phyloP scores from a whole-genome alignment of 2,329 filamentous ascomycete genomes.

The Monilinia laxa region DNA sequence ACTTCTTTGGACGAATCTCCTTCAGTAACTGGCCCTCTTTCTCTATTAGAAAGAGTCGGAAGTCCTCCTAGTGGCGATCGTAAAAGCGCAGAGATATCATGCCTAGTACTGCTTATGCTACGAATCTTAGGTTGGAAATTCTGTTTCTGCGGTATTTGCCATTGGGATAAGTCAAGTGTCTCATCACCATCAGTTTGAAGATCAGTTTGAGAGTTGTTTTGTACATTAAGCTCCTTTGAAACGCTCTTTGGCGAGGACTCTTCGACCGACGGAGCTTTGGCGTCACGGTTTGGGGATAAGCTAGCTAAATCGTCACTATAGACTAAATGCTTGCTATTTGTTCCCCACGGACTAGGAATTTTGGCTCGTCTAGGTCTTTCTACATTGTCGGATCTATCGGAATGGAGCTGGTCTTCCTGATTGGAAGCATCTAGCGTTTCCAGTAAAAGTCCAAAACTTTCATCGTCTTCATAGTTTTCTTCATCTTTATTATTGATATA shows the following conservation, averaged over 20 bases:
- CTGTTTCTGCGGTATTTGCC: conserved; percentile 38
- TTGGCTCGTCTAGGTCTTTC: conserved; percentile 38
- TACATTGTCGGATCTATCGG: conserved; percentile 27
- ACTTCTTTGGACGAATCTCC: neutral
- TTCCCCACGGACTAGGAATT: conserved; percentile 39
- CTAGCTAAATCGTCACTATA: conserved; percentile 39
- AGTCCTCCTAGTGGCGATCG: conserved; percentile 33
- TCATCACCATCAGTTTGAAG: conserved; percentile 22
- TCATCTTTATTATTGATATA: neutral
- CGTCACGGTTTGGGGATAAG: conserved; percentile 20
- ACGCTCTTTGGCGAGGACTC: conserved; percentile 4
- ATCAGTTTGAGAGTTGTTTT: neutral
- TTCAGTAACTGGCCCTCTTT: neutral
- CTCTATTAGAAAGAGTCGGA: conserved; percentile 28
- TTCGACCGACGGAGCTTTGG: conserved; percentile 23
- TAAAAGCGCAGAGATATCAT: conserved; percentile 37
- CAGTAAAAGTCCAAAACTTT: conserved; percentile 38
- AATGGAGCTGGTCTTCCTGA: conserved; percentile 24
- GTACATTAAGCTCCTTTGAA: neutral
- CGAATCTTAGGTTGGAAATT: conserved; percentile 38
- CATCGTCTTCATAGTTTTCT: conserved; percentile 32
- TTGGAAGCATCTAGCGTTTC: conserved; percentile 40
- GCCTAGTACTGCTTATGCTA: conserved; percentile 24
- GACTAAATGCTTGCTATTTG: conserved; percentile 37
- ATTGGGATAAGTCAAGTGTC: conserved; percentile 32